A percentile compares a stretch with the other conserved stretches of the same genome.
These are phyloP conservation scores for Penicillium sp. DNA, from an alignment of 2,329 filamentous ascomycete genomes.

Conservation along the genomic window DNA sequence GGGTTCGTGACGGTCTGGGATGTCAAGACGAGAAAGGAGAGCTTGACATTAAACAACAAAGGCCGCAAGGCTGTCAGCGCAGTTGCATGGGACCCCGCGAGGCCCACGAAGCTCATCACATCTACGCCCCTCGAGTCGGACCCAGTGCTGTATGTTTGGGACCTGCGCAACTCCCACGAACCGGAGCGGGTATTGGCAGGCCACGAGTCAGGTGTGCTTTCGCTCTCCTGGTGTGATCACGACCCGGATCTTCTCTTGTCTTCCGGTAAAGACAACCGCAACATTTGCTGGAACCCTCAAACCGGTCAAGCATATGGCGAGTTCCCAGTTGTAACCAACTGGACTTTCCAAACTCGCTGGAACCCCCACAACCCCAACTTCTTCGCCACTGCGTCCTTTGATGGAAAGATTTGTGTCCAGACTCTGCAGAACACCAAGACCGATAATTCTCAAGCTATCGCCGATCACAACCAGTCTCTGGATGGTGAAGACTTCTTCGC, in stretches of 20 bases:
- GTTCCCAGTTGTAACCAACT: slow-evolving; percentile 97
- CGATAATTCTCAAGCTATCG: slow-evolving; percentile 62
- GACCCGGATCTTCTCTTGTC: slow-evolving; percentile 88
- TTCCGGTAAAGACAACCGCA: slow-evolving; percentile 94
- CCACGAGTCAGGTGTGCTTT: slow-evolving; percentile 93
- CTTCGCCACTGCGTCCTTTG: slow-evolving; percentile 93
- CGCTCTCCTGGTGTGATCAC: slow-evolving; percentile 91
- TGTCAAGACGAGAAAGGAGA: slow-evolving; percentile 96
- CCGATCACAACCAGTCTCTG: slow-evolving; percentile 66
- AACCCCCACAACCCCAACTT: slow-evolving; percentile 90
- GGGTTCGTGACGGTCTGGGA: slow-evolving; percentile 99
- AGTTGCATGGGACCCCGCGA: slow-evolving; percentile 95
- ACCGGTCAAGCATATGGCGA: slow-evolving; percentile 86
- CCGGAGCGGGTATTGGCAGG: slow-evolving; percentile 78
- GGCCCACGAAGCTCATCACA: slow-evolving; percentile 88
- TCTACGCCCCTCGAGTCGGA: slow-evolving; percentile 86
- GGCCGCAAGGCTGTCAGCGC: slow-evolving; percentile 92
- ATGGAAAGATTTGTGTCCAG: slow-evolving; percentile 92
- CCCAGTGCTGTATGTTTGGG: slow-evolving; percentile 89
- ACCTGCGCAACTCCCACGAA: slow-evolving; percentile 92
- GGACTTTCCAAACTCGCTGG: slow-evolving; percentile 95
- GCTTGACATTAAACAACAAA: slow-evolving; percentile 83
- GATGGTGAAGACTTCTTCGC: slow-evolving; percentile 97
- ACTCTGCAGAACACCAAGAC: slow-evolving; percentile 92
- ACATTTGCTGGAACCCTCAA: slow-evolving; percentile 93